These are phyloP conservation scores for Cryomyces minteri DNA, from an alignment of 495 filamentous ascomycete species.

Conservation along the genomic window DNA sequence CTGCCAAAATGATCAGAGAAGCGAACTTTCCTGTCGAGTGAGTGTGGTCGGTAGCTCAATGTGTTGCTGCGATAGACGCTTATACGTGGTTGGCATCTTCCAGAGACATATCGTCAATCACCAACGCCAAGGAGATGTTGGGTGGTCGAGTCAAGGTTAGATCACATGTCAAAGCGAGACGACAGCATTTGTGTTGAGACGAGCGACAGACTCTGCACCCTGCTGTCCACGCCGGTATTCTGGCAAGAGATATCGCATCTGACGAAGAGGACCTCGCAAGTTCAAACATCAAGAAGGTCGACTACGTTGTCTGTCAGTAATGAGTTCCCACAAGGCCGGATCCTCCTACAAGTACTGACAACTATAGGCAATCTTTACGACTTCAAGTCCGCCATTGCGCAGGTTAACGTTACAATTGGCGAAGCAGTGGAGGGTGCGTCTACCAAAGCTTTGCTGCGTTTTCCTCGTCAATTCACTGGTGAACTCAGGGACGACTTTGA, in stretches of 20 bases:
- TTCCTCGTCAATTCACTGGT: background rate
- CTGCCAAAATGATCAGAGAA: slow-evolving; percentile 84
- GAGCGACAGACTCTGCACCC: slow-evolving; percentile 59
- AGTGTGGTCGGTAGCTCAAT: slow-evolving; percentile 9
- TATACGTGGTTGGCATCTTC: background rate
- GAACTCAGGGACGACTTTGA: no score
- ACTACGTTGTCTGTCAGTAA: slow-evolving; percentile 61
- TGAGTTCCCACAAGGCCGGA: no score
- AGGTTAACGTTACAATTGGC: slow-evolving; percentile 86
- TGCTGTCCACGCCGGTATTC: slow-evolving; percentile 73
- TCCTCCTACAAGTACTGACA: no score
- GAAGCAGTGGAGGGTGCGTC: slow-evolving; percentile 78
- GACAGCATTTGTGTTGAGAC: no score
- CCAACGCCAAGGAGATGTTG: slow-evolving; percentile 96
- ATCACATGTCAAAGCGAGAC: no score
- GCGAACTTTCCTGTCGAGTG: slow-evolving; percentile 87
- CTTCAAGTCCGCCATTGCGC: slow-evolving; percentile 93
- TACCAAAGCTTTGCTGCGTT: background rate
- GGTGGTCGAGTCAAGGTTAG: slow-evolving; percentile 64
- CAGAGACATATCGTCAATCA: slow-evolving; percentile 93
- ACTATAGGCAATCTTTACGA: slow-evolving; percentile 69
- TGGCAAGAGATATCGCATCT: slow-evolving; percentile 76
- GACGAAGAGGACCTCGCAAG: slow-evolving; percentile 94
- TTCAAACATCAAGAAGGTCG: slow-evolving; percentile 93
- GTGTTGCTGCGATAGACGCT: background rate